These are phyloP conservation scores for Mortierella sp. DNA, from an alignment of 371 early-diverging fungal species.

Conservation along the genomic window DNA sequence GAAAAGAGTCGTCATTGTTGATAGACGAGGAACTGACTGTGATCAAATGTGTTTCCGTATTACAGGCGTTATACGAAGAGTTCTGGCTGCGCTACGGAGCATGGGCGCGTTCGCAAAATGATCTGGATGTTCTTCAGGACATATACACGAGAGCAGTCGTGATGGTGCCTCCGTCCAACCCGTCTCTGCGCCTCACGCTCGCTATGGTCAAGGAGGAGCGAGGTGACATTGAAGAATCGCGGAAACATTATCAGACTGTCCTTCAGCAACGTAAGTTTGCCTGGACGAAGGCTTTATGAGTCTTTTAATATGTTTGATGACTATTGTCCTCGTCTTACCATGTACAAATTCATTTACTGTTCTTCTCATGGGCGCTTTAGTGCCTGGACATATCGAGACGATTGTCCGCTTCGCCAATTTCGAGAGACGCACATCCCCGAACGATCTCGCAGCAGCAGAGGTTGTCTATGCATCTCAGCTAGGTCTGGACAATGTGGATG, in stretches of 20 bases:
- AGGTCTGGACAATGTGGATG: constrained; percentile 51
- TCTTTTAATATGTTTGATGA: no score
- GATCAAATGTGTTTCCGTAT: not conserved
- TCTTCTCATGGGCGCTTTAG: constrained; percentile 27
- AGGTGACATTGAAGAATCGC: constrained; percentile 61
- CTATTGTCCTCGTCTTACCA: no score
- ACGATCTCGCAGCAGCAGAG: constrained; percentile 57
- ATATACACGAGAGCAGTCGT: constrained; percentile 52
- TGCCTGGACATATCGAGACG: constrained; percentile 69
- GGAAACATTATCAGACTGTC: constrained; percentile 58
- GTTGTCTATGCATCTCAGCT: constrained; percentile 56
- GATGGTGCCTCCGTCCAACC: constrained; percentile 53
- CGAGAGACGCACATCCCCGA: constrained; percentile 56
- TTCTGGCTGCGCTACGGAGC: constrained; percentile 74
- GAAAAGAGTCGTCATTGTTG: not conserved
- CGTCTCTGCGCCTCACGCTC: constrained; percentile 59
- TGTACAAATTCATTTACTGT: not conserved
- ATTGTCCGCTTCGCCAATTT: constrained; percentile 66
- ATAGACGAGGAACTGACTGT: not conserved
- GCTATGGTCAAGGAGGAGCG: constrained; percentile 68
- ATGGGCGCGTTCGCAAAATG: constrained; percentile 52
- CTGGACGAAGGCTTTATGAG: no score
- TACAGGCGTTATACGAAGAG: constrained; percentile 75
- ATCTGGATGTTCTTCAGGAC: constrained; percentile 56
- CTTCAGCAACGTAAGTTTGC: constrained; percentile 60